Conservation (phyloP, 2,329 filamentous ascomycete genomes). For the Metarhizium anisopliae region DNA sequence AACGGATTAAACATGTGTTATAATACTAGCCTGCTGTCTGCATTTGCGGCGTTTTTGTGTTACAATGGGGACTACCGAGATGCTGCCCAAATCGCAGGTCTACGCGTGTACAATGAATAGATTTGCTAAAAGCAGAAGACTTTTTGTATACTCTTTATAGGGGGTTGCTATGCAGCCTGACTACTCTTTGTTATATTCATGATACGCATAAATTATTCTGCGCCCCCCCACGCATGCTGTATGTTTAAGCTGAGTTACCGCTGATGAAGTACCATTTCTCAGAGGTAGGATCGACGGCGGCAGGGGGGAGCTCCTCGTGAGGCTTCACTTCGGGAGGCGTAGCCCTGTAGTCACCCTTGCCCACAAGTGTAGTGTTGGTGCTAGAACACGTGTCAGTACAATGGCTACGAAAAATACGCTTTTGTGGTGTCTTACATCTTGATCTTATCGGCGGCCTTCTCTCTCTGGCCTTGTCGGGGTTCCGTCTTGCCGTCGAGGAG, state of each 20-base stretch:
- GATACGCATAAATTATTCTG: background rate
- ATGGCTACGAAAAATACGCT: background rate
- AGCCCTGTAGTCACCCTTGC: slow-evolving; percentile 58
- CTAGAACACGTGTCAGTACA: slow-evolving; percentile 31
- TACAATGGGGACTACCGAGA: background rate
- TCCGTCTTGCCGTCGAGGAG: slow-evolving; percentile 84
- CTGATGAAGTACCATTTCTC: slow-evolving; percentile 99
- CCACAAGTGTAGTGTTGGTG: slow-evolving; percentile 67
- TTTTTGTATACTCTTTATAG: slow-evolving; percentile 20
- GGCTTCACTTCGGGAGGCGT: slow-evolving; percentile 69
- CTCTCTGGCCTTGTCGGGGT: slow-evolving; percentile 40
- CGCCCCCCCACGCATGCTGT: background rate
- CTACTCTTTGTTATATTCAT: slow-evolving; percentile 7
- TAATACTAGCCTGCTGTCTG: slow-evolving; percentile 13
- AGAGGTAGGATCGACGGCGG: slow-evolving; percentile 89
- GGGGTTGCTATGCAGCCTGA: background rate
- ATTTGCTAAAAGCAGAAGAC: slow-evolving; percentile 2
- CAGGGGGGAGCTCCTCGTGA: slow-evolving; percentile 71
- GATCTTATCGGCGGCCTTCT: slow-evolving; percentile 34
- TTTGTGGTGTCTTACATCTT: slow-evolving; percentile 58
- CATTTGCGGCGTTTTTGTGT: slow-evolving; percentile 26
- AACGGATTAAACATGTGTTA: slow-evolving; percentile 29
- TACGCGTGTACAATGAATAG: slow-evolving; percentile 8
- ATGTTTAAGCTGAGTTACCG: slow-evolving; percentile 70
- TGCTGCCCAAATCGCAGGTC: slow-evolving; percentile 9